These are phyloP conservation scores for Haberlea rhodopensis DNA, from an alignment of 257 asterid genomes.

Conservation along the genomic window DNA sequence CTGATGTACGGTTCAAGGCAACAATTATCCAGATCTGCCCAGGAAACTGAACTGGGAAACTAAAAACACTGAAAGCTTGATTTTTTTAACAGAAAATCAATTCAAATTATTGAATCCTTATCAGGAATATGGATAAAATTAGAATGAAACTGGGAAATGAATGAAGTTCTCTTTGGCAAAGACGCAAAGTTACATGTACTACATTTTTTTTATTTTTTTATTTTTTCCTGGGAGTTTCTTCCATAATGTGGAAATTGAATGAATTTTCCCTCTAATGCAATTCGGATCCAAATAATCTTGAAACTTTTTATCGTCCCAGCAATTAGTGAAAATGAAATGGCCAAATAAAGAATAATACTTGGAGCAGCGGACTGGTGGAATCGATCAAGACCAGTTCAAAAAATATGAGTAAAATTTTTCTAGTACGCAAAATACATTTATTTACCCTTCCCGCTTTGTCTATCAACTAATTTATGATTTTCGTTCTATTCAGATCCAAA, in stretches of 20 bases:
- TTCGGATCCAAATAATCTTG: neutral
- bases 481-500: neutral
- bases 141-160: no score
- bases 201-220: no score
- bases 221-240: no score
- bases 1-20: neutral
- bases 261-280: neutral
- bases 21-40: neutral
- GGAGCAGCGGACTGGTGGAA: neutral
- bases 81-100: neutral
- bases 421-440: neutral
- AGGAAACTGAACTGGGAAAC: neutral
- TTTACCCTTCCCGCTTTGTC: neutral
- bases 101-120: no score
- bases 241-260: no score
- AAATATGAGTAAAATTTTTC: neutral
- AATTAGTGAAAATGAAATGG: no score
- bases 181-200: no score
- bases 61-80: neutral
- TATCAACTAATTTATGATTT: neutral
- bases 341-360: neutral
- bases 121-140: no score
- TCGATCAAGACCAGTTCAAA: neutral
- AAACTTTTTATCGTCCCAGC: no score
- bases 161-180: no score